Evolutionary conservation across 148 eudicot genomes (phyloP).

Genomic region (Persicaria tinctoria): DNA sequence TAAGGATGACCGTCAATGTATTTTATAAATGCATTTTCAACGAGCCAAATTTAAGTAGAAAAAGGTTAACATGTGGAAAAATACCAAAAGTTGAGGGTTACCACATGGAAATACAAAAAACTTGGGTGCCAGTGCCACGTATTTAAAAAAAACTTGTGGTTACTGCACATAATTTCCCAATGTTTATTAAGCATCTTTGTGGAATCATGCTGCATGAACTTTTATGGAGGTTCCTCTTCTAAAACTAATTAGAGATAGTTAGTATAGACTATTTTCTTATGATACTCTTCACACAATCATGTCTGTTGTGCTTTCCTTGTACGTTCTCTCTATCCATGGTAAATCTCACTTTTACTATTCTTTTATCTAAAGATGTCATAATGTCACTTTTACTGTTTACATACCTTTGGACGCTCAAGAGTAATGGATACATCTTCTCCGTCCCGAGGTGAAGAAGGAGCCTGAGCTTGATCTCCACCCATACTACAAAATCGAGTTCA

Average conservation of each 20-base stretch:
- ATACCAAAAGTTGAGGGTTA: too few relatives aligned
- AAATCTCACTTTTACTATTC: not conserved
- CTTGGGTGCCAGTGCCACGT: too few relatives aligned
- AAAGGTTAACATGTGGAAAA: too few relatives aligned
- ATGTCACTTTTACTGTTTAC: not conserved
- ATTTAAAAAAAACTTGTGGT: too few relatives aligned
- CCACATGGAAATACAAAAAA: too few relatives aligned
- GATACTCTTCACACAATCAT: not conserved
- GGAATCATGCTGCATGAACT: not conserved
- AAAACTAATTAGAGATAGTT: not conserved
- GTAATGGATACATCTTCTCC: conserved; percentile 71
- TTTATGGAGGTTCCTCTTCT: not conserved
- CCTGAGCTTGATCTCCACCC: conserved; percentile 79
- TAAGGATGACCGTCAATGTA: too few relatives aligned
- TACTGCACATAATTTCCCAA: too few relatives aligned
- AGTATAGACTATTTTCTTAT: not conserved
- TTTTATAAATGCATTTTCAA: too few relatives aligned
- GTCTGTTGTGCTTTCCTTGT: not conserved
- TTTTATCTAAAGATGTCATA: not conserved
- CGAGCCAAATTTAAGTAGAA: too few relatives aligned
- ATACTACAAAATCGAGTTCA: conserved; percentile 49
- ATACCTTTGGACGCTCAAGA: conserved; percentile 73
- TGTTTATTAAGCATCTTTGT: not conserved
- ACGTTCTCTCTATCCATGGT: not conserved
- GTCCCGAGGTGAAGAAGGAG: conserved; percentile 87